Base-by-base conservation (phyloP, 192 early-diverging fungal species). In the Funneliformis geosporum region DNA sequence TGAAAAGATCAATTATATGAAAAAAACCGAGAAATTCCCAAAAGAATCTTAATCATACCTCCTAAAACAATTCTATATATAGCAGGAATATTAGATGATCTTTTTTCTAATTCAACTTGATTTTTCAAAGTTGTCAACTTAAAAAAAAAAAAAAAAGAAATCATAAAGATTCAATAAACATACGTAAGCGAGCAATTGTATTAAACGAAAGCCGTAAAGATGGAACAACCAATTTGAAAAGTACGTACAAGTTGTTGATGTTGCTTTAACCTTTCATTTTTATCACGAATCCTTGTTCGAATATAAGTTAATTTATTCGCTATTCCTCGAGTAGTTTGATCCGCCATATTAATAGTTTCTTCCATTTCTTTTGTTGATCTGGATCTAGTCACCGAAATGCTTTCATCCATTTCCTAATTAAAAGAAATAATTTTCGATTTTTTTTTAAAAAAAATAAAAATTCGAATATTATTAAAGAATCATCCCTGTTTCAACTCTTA, bases 21-120 rank as follows among this genome's bases (percentile, higher is more conserved):
- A 33, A 33, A 33, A 2, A 33, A 33, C 2, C 33, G 33, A 33
- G 33, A 33, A 33, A 33, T 2, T 33, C 2, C 33, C 33, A 2
- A 0, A 33, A n/a, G n/a, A n/a, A 33, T 33, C 33, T 33, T 33
- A 44, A 10, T 21, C 50, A 21, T 69, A 76, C 75, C 75, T 62
- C 59, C 75, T 43, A 76, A 42, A n/a, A 76, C 14, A 6, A 59
- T 76, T 64, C 47, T 28, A 65, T 39, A 76, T 64, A 43, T 61
- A 21, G 75, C 55, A 42, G 64, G 60, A 9, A 64, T 43, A 10
- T 62, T 76, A 14, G 23, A 60, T 2, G 59, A 42, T 18, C 5
- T 60, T 33, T 76, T 76, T 64, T 65, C 42, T 21, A 40, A n/a
- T 65, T 76, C 75, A 39, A 76, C 61, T 76, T 64, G 60, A 14